Evolutionary conservation across 805 yeast genomes (phyloP).

Genomic region (Hanseniaspora jakobsenii): DNA sequence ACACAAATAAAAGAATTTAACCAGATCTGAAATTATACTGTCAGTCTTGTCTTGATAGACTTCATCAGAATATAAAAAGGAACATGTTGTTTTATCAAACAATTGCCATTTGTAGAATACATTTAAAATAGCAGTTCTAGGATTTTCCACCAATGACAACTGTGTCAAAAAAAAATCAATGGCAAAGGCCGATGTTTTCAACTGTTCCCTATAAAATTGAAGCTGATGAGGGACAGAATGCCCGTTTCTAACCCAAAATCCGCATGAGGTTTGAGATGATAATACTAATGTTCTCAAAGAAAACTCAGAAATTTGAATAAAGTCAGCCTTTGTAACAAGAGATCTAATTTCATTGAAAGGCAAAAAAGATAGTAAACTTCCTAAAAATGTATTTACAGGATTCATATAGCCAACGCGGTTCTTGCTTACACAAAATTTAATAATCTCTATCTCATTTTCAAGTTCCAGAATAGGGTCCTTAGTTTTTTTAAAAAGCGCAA

Average conservation of each 20-base stretch:
- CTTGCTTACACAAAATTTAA: slow-evolving; percentile 35
- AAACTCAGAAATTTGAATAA: slow-evolving; percentile 41
- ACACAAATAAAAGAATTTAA: slow-evolving; percentile 56
- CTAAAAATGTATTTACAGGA: slow-evolving; percentile 47
- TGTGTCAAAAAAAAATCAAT: slow-evolving; percentile 71
- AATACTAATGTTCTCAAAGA: slow-evolving; percentile 50
- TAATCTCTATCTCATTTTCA: slow-evolving; percentile 22
- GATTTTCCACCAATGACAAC: slow-evolving; percentile 40
- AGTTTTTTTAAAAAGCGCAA: slow-evolving; percentile 25
- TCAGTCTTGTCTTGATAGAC: slow-evolving; percentile 38
- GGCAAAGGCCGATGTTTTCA: slow-evolving; percentile 44
- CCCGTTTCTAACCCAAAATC: slow-evolving; percentile 71
- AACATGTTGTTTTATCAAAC: slow-evolving; percentile 36
- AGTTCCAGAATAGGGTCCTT: slow-evolving; percentile 22
- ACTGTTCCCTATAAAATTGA: slow-evolving; percentile 36
- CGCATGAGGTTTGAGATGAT: slow-evolving; percentile 47
- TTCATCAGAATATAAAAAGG: slow-evolving; percentile 30
- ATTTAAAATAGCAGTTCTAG: slow-evolving; percentile 45
- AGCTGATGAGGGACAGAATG: slow-evolving; percentile 40
- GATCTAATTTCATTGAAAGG: slow-evolving; percentile 21
- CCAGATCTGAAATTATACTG: slow-evolving; percentile 66
- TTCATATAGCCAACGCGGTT: slow-evolving; percentile 45
- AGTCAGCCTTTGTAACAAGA: slow-evolving; percentile 27
- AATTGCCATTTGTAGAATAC: slow-evolving; percentile 52
- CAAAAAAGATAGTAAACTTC: slow-evolving; percentile 29